phyloP scores from a whole-genome alignment of 495 filamentous ascomycete genomes.

The Penicillium alfredii region DNA sequence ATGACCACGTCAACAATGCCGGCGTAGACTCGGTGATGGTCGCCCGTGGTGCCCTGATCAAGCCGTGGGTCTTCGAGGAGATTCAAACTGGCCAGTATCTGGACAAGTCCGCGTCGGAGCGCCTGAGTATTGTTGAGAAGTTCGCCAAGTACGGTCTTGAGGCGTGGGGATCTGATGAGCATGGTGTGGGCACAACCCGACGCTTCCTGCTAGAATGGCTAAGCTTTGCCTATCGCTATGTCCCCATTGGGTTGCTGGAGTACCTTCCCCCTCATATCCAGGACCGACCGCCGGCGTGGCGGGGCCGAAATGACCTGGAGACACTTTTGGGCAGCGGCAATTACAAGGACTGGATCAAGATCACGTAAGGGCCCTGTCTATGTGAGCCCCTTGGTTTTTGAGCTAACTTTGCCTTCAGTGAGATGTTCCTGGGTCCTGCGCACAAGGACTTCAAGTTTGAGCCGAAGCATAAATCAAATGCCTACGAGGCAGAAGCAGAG shows the following conservation, averaged over 20 bases:
- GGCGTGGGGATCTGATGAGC: conserved; percentile 90
- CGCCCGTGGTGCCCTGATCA: conserved; percentile 84
- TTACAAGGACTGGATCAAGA: conserved; percentile 97
- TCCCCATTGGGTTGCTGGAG: conserved; percentile 84
- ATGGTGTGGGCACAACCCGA: conserved; percentile 80
- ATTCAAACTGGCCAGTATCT: conserved; percentile 87
- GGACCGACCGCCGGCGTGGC: conserved; percentile 78
- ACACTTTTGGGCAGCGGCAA: conserved; percentile 81
- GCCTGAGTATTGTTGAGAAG: conserved; percentile 76
- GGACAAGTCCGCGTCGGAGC: conserved; percentile 86
- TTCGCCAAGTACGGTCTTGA: conserved; percentile 88
- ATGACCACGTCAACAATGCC: conserved; percentile 65
- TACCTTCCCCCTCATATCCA: conserved; percentile 79
- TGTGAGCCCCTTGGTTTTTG: neutral
- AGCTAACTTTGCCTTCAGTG: conserved; percentile 46
- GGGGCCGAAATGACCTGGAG: conserved; percentile 83
- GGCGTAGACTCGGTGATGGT: conserved; percentile 88
- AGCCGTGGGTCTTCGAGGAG: conserved; percentile 97
- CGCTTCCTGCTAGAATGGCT: conserved; percentile 93
- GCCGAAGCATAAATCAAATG: conserved; percentile 97
- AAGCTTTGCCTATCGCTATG: conserved; percentile 84
- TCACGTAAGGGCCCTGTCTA: conserved; percentile 59
- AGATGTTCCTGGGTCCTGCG: conserved; percentile 94
- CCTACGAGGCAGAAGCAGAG: conserved; percentile 62
- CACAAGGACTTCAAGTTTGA: conserved; percentile 88